These are phyloP conservation scores for Pyrrhoderma noxium DNA, from an alignment of 1,284 basidiomycete species.

Conservation along the genomic window DNA sequence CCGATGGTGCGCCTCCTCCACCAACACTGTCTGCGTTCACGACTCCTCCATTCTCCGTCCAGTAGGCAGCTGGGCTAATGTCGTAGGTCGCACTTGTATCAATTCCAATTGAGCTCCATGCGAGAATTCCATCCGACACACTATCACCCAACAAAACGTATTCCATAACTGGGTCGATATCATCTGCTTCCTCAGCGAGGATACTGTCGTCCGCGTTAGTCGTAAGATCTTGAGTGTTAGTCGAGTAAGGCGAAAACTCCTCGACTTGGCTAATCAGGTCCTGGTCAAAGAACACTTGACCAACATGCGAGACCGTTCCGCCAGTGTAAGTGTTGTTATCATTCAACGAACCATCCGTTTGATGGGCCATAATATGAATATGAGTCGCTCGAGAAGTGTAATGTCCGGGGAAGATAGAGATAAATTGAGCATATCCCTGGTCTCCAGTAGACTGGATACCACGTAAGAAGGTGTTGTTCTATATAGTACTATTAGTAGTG, in stretches of 20 bases:
- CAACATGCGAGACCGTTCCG: conserved; percentile 19
- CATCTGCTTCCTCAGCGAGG: conserved; percentile 16
- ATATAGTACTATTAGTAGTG: neutral
- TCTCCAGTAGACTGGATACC: neutral
- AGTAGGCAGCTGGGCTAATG: neutral
- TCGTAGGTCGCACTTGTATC: conserved; percentile 1
- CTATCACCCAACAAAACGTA: conserved; percentile 21
- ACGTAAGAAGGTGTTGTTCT: neutral
- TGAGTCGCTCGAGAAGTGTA: conserved; percentile 13
- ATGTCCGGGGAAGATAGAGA: neutral
- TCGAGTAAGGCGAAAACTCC: conserved; percentile 17
- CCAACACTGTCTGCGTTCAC: no score
- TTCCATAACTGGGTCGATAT: conserved; percentile 20
- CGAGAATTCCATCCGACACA: conserved; percentile 20
- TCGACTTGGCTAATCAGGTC: conserved; percentile 19
- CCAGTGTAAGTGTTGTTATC: neutral
- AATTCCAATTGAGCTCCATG: conserved; percentile 21
- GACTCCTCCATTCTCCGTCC: conserved; percentile 6
- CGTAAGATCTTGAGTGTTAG: conserved; percentile 20
- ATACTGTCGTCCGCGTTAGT: conserved; percentile 21
- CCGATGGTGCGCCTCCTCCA: no score
- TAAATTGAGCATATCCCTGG: neutral
- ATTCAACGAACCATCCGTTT: neutral
- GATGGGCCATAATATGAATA: conserved; percentile 19
- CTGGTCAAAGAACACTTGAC: conserved; percentile 22